Percentiles rank a stretch among this genome's conserved stretches.
Evolutionary conservation across 805 yeast genomes (phyloP).

Genomic region (Suhomyces prunicola): DNA sequence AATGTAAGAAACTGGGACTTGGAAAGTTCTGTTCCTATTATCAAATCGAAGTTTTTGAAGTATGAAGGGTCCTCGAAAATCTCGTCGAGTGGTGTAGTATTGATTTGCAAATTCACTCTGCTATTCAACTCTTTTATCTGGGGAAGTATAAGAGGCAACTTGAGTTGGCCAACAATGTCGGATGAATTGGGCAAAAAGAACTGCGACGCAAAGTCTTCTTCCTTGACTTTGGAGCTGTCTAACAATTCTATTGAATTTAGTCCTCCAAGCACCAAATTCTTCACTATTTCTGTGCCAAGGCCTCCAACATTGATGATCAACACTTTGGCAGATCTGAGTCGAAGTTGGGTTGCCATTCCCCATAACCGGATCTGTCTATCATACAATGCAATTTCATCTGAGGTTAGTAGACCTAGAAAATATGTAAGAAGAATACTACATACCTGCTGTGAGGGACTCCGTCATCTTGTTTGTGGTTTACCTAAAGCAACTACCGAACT

Average conservation of each 20-base stretch:
- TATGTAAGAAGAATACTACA: conserved; percentile 2
- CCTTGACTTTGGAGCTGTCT: conserved; percentile 54
- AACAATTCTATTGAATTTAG: conserved; percentile 71
- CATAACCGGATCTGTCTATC: conserved; percentile 94
- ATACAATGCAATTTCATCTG: conserved; percentile 84
- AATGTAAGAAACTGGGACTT: conserved; percentile 42
- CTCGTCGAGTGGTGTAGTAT: conserved; percentile 24
- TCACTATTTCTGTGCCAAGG: conserved; percentile 76
- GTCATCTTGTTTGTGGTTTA: not conserved
- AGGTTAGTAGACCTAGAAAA: conserved; percentile 1
- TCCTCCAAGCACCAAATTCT: conserved; percentile 86
- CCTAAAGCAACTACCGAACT: not conserved
- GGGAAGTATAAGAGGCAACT: conserved; percentile 52
- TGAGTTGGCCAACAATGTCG: conserved; percentile 51
- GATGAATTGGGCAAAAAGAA: conserved; percentile 61
- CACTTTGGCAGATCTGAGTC: conserved; percentile 69
- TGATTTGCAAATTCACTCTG: conserved; percentile 58
- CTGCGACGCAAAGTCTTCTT: conserved; percentile 68
- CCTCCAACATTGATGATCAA: conserved; percentile 72
- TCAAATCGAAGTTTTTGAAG: conserved; percentile 58
- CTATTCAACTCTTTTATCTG: conserved; percentile 75
- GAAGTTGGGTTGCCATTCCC: conserved; percentile 90
- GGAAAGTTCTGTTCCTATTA: conserved; percentile 69
- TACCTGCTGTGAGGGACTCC: conserved; percentile 18
- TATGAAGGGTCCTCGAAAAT: conserved; percentile 27